These are phyloP conservation scores for Arctostaphylos glauca DNA, from an alignment of 148 eudicot genomes.

Conservation along the genomic window DNA sequence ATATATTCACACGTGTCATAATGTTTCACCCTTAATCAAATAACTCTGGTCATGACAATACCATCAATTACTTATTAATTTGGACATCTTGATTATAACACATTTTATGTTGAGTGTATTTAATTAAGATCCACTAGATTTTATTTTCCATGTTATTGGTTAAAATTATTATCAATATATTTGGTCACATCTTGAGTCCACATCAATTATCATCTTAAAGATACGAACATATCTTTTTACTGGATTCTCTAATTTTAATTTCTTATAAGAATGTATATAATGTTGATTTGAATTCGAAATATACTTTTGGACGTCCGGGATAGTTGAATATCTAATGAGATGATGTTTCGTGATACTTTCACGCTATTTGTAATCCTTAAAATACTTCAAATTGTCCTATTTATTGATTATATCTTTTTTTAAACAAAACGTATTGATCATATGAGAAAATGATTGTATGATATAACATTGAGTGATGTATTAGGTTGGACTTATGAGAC, in stretches of 20 bases:
- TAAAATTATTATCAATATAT: not conserved
- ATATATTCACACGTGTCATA: not conserved
- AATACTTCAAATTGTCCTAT: too few species aligned
- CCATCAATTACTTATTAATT: not conserved
- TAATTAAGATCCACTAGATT: not conserved
- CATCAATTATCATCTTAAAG: not conserved
- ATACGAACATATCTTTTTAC: not conserved
- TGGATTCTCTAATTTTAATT: not conserved
- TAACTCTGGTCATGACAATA: not conserved
- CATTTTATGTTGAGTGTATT: not conserved
- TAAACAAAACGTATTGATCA: too few species aligned
- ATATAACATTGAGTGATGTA: too few species aligned
- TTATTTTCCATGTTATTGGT: not conserved
- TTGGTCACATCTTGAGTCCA: not conserved
- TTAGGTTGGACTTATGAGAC: too few species aligned
- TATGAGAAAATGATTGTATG: too few species aligned
- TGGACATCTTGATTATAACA: not conserved
- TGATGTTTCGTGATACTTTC: not conserved
- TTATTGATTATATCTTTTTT: too few species aligned
- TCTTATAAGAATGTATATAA: not conserved
- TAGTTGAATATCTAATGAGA: not conserved
- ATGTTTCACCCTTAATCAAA: not conserved
- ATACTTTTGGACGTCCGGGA: not conserved
- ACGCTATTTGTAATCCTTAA: not conserved
- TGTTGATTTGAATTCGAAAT: not conserved